Evolutionary conservation across 306 rosid genomes (phyloP), one percentile per base, ranked within the genome.

Genomic region (Dryas alaskensis): DNA sequence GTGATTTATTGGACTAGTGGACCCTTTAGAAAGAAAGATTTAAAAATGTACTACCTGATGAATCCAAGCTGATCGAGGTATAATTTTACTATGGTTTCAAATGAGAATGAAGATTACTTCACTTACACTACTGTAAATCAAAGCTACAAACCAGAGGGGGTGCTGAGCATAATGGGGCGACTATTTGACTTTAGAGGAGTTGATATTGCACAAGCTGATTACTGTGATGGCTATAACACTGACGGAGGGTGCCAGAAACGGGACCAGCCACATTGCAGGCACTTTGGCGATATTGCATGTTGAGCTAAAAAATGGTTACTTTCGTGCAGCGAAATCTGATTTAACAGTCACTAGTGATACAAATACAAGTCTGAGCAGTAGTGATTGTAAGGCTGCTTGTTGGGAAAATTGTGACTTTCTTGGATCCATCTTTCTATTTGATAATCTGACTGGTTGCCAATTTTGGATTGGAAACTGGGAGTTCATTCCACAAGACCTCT

Each of bases 1-100:
- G 51, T 53, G 4, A 40, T 69, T 7, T 53, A 69, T 53, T 69
- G 73, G 73, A 40, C 62, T 17, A 69, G 73, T 19, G 62, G 73
- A 5, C 49, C 40, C 1, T 68, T 69, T n/a, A 7, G 6, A 52
- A 62, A 69, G 53, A 62, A n/a, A 53, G 4, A 17, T 69, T 52
- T 6, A 25, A 53, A 22, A 52, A 39, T 53, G 2, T 69, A n/a
- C 17, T 40, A 7, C 73, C 48, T 49, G 46, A 67, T 31, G 72
- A 67, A 25, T 37, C 65, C 46, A 62, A 42, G 19, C 16, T 3
- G 73, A 19, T 19, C 19, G 19, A 52, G 61, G 49, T 69, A 69
- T 44, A 69, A 52, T 6, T 52, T 51, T 39, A 52, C 31, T 37
- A 52, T 52, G 9, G 73, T 52, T 39, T 51, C 61, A 40, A 69